phyloP scores from a whole-genome alignment of 345 rosid species.

The Iberis pinnata region DNA sequence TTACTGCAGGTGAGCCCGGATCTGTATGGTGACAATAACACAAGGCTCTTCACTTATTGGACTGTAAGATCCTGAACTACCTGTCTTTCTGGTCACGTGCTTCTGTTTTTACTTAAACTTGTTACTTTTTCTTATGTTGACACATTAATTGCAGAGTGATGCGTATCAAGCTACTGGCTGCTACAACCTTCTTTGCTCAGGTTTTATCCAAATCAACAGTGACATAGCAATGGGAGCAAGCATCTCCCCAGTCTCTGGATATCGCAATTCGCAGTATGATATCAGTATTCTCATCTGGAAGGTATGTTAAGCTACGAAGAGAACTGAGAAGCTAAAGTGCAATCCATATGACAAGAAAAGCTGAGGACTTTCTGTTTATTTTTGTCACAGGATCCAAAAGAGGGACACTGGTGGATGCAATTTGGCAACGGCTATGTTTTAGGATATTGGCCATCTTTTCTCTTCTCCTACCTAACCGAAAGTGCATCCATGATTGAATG shows the following conservation, averaged over 20 bases:
- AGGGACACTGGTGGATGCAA: slow-evolving; percentile 99
- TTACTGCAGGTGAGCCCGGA: slow-evolving; percentile 86
- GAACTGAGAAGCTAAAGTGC: neutral
- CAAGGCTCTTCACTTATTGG: slow-evolving; percentile 99
- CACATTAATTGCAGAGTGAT: slow-evolving; percentile 98
- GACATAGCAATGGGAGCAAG: slow-evolving; percentile 97
- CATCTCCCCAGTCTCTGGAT: slow-evolving; percentile 89
- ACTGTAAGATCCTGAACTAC: slow-evolving; percentile 51
- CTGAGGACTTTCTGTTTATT: neutral
- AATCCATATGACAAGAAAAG: too few relatives aligned
- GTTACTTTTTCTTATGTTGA: neutral
- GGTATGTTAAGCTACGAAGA: slow-evolving; percentile 34
- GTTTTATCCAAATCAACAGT: slow-evolving; percentile 88
- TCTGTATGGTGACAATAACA: slow-evolving; percentile 97
- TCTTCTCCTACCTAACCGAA: slow-evolving; percentile 90
- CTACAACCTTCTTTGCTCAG: slow-evolving; percentile 96
- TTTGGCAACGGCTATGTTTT: slow-evolving; percentile 75
- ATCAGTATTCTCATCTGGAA: slow-evolving; percentile 96
- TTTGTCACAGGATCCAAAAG: slow-evolving; percentile 70
- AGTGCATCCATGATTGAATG: slow-evolving; percentile 96
- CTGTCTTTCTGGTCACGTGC: neutral
- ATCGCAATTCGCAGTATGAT: slow-evolving; percentile 77
- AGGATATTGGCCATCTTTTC: slow-evolving; percentile 94
- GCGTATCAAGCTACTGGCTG: slow-evolving; percentile 99
- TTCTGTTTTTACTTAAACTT: too few relatives aligned